These are phyloP conservation scores for Diaporthe sp. DNA, from an alignment of 2,329 filamentous ascomycete species.

Conservation along the genomic window DNA sequence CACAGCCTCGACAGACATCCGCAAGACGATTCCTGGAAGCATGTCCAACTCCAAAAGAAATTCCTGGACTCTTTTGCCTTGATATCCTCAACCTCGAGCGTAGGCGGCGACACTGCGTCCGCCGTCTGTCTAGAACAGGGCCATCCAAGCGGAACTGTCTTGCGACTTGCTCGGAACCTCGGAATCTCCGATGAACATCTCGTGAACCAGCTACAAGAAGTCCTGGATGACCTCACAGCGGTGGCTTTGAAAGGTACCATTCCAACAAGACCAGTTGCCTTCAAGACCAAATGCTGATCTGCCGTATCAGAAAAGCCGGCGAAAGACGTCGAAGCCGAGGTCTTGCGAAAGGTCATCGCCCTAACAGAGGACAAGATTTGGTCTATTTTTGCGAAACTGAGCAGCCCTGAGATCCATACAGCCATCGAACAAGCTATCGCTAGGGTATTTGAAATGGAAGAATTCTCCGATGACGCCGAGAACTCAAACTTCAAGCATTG, in stretches of 20 bases:
- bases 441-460: too few species aligned
- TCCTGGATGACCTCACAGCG: not conserved
- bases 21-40: slow-evolving; percentile 39
- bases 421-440: not conserved
- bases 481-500: not conserved
- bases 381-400: not conserved
- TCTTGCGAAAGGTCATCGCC: not conserved
- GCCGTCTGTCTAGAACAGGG: slow-evolving; percentile 42
- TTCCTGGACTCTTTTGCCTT: slow-evolving; percentile 52
- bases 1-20: slow-evolving; percentile 42
- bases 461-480: not conserved
- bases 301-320: not conserved
- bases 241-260: not conserved
- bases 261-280: accelerated
- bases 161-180: not conserved
- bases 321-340: not conserved
- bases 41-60: slow-evolving; percentile 44
- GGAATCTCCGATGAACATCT: not conserved
- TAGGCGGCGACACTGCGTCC: slow-evolving; percentile 45
- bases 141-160: not conserved
- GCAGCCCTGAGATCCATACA: not conserved
- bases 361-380: not conserved
- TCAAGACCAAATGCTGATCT: not conserved
- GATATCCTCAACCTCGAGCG: slow-evolving; percentile 45
- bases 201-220: not conserved